phyloP scores from a whole-genome alignment of 2,329 filamentous ascomycete genomes.

The Bipolaris zeicola region DNA sequence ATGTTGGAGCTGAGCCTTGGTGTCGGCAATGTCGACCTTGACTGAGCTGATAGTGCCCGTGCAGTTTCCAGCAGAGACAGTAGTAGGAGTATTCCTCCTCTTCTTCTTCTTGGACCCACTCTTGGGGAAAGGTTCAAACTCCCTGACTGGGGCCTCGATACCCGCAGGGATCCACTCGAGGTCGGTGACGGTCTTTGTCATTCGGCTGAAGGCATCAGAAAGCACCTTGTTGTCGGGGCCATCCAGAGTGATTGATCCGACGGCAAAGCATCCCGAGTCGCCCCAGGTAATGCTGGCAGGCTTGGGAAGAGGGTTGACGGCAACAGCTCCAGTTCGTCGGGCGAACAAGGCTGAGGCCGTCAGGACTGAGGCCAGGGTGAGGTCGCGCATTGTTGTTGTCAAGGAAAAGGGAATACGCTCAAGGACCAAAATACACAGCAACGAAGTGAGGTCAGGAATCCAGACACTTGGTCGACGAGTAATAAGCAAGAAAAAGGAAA shows the following conservation, averaged over 20 bases:
- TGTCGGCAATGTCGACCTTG: slow-evolving; percentile 54
- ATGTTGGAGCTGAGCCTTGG: slow-evolving; percentile 57
- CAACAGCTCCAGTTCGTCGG: slow-evolving; percentile 51
- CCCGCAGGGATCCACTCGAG: slow-evolving; percentile 62
- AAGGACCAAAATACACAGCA: background rate
- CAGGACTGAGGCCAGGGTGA: slow-evolving; percentile 37
- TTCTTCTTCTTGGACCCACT: slow-evolving; percentile 31
- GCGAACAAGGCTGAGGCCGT: slow-evolving; percentile 45
- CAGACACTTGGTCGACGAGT: background rate
- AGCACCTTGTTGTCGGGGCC: slow-evolving; percentile 46
- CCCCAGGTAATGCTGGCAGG: slow-evolving; percentile 61
- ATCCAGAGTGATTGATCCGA: slow-evolving; percentile 50
- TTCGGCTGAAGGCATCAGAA: slow-evolving; percentile 57
- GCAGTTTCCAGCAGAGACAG: slow-evolving; percentile 25
- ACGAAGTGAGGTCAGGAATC: background rate
- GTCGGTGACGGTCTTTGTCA: slow-evolving; percentile 54
- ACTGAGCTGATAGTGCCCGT: slow-evolving; percentile 50
- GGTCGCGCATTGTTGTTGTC: slow-evolving; percentile 36
- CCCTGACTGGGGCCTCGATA: slow-evolving; percentile 57
- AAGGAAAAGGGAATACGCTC: background rate
- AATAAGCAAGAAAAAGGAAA: slow-evolving; percentile 10
- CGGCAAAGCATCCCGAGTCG: slow-evolving; percentile 54
- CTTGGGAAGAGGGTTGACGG: slow-evolving; percentile 61
- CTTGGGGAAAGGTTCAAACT: slow-evolving; percentile 59
- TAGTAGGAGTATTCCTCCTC: slow-evolving; percentile 25